These are phyloP conservation scores for Paxillus involutus DNA, from an alignment of 768 basidiomycete species.

Conservation along the genomic window DNA sequence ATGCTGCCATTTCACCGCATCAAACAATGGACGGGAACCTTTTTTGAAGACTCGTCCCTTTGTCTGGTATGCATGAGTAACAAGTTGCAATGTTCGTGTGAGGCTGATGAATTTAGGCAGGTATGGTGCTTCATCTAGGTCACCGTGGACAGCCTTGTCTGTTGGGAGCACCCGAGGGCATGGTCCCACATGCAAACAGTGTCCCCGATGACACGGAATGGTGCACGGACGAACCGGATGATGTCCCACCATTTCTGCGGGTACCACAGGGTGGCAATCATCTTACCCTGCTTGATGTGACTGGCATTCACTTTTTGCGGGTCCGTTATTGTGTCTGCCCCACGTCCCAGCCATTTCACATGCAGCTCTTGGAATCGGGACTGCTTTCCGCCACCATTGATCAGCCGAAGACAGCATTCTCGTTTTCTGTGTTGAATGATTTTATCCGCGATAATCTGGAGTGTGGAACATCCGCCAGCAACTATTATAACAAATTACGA, in stretches of 20 bases:
- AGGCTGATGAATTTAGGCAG: background rate
- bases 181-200: too few relatives aligned
- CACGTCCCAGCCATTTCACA: background rate
- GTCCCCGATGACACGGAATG: too few relatives aligned
- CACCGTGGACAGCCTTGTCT: background rate
- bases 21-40: background rate
- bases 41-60: background rate
- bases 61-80: background rate
- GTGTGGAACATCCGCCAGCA: conserved; percentile 1
- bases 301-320: background rate
- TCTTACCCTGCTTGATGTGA: too few relatives aligned
- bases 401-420: background rate
- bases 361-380: background rate
- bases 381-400: background rate
- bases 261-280: too few relatives aligned
- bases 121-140: background rate
- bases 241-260: too few relatives aligned
- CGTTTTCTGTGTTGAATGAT: conserved; percentile 16
- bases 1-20: background rate
- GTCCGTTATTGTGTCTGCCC: background rate
- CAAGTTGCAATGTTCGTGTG: background rate
- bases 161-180: too few relatives aligned
- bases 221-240: too few relatives aligned
- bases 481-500: background rate
- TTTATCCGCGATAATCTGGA: conserved; percentile 15